Percentiles rank a stretch among this genome's conserved stretches.
Conservation (phyloP, 768 basidiomycete species). For the Podaxis rugospora region DNA sequence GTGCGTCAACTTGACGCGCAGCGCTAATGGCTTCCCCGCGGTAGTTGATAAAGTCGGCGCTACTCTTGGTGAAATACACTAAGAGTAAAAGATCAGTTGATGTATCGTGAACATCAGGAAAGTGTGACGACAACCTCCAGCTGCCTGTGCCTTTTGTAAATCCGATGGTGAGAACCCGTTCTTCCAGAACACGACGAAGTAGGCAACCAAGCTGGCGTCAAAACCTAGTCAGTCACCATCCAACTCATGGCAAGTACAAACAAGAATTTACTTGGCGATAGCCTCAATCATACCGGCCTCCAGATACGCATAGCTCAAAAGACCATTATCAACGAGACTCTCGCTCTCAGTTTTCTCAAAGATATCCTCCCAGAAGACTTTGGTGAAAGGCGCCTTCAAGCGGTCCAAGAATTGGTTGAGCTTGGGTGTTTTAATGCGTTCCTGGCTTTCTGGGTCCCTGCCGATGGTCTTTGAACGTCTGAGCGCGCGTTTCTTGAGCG, state of each 20-base stretch:
- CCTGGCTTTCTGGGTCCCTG: slow-evolving; percentile 49
- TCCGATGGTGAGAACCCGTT: slow-evolving; percentile 59
- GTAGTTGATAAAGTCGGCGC: slow-evolving; percentile 52
- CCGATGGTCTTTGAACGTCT: slow-evolving; percentile 50
- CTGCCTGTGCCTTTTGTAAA: slow-evolving; percentile 44
- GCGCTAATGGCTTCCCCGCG: slow-evolving; percentile 43
- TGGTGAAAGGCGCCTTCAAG: slow-evolving; percentile 49
- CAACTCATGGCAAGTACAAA: background rate
- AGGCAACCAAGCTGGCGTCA: slow-evolving; percentile 45
- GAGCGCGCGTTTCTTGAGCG: slow-evolving; percentile 53
- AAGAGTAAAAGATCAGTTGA: background rate
- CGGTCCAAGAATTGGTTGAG: slow-evolving; percentile 32
- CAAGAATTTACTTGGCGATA: slow-evolving; percentile 41
- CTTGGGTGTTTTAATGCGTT: slow-evolving; percentile 37
- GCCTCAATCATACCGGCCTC: slow-evolving; percentile 63
- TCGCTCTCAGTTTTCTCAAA: slow-evolving; percentile 52
- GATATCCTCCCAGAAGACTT: slow-evolving; percentile 54
- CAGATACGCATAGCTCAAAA: slow-evolving; percentile 64
- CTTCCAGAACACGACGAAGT: slow-evolving; percentile 64
- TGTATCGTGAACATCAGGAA: background rate
- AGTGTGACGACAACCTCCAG: slow-evolving; percentile 25
- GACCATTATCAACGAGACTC: slow-evolving; percentile 53
- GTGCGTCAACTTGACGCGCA: slow-evolving; percentile 49
- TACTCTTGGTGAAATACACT: slow-evolving; percentile 45
- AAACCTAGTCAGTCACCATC: background rate